Percentiles rank a stretch among this genome's conserved stretches.
Evolutionary conservation across 2,329 filamentous ascomycete genomes (phyloP).

Genomic region (Hypoxylon sp.): DNA sequence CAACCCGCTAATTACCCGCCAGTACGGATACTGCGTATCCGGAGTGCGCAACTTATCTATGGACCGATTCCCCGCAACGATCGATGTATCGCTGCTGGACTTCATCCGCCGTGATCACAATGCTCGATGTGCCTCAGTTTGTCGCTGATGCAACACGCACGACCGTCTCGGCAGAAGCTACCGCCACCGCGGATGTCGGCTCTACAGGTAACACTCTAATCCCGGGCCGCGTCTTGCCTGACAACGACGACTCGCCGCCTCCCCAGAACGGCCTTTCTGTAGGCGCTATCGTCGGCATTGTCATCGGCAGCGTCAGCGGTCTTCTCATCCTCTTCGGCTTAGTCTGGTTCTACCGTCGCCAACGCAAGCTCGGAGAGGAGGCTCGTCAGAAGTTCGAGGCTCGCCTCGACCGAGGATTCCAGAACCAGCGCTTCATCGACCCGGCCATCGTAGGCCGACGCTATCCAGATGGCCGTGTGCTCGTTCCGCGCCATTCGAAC

Average conservation of each 20-base stretch:
- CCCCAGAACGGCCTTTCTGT: neutral
- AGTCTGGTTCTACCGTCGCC: neutral
- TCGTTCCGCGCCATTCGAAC: neutral
- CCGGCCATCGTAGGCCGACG: neutral
- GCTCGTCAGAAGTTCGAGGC: neutral
- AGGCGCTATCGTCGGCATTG: constrained; percentile 5
- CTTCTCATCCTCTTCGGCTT: neutral
- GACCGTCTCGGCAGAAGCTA: constrained; percentile 19
- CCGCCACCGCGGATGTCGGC: neutral
- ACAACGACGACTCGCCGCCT: neutral
- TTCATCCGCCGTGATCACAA: constrained; percentile 49
- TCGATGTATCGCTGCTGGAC: constrained; percentile 58
- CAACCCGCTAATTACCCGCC: neutral
- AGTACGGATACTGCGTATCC: constrained; percentile 41
- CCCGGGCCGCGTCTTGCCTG: neutral
- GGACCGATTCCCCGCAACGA: constrained; percentile 54
- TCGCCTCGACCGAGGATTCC: neutral
- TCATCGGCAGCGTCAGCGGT: neutral
- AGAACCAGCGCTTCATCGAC: neutral
- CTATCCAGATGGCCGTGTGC: neutral
- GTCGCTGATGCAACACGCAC: constrained; percentile 53
- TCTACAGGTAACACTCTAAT: neutral
- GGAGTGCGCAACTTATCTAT: constrained; percentile 58
- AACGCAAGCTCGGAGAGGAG: neutral
- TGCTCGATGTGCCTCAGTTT: constrained; percentile 56